A percentile compares a stretch with the other conserved stretches of the same genome.
Evolutionary conservation across 768 basidiomycete genomes (phyloP).

Genomic region (Rhodotorula graminis): DNA sequence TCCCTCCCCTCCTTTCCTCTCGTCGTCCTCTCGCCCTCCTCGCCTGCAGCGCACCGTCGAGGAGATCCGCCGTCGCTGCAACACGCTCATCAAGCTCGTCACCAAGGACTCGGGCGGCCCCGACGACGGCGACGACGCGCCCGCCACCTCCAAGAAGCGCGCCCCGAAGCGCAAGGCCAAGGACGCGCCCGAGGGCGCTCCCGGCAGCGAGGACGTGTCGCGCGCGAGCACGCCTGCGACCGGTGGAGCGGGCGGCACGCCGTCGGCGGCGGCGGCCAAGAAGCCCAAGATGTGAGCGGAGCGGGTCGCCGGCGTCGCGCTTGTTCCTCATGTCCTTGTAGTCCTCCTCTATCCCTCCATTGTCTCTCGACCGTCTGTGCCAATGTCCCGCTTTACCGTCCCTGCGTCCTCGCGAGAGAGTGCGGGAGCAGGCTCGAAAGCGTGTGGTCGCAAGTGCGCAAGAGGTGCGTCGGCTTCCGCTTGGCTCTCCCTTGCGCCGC

Average conservation of each 20-base stretch:
- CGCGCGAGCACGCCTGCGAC: conserved; percentile 24
- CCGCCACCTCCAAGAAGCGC: conserved; percentile 5
- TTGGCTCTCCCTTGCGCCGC: no score
- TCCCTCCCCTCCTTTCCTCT: no score
- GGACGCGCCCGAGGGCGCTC: not conserved
- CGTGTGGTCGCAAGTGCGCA: no score
- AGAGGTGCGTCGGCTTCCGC: no score
- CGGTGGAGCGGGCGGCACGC: not conserved
- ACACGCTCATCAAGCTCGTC: conserved; percentile 80
- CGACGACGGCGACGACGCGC: conserved; percentile 50
- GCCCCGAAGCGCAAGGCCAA: not conserved
- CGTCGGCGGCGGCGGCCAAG: conserved; percentile 11
- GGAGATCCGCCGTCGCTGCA: conserved; percentile 80
- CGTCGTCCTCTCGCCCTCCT: not conserved
- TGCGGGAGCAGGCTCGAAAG: no score
- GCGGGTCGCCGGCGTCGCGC: no score
- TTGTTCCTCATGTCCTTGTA: no score
- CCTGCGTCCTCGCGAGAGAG: no score
- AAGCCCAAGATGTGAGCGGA: conserved; percentile 24
- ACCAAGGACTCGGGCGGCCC: conserved; percentile 80
- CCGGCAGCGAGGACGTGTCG: not conserved
- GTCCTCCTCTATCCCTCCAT: no score
- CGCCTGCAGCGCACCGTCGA: conserved; percentile 77
- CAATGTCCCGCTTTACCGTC: no score
- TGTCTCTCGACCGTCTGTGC: no score